Evolutionary conservation across 352 stramenopile species (phyloP).

Genomic region (Pythium rishiriense): DNA sequence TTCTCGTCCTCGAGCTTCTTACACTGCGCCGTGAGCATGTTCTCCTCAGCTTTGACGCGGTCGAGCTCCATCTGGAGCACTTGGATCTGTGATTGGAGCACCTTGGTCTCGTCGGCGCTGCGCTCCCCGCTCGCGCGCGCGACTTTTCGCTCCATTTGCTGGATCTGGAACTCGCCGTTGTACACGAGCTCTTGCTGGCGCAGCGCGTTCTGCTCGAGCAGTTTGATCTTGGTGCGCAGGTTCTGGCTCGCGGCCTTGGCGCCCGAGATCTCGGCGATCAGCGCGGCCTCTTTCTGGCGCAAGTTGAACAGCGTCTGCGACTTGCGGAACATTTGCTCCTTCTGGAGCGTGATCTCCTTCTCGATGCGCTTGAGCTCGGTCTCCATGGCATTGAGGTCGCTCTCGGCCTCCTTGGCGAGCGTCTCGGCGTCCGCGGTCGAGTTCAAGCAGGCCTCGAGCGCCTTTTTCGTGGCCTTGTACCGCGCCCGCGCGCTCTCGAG

Average conservation of each 20-base stretch:
- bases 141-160: constrained; percentile 96
- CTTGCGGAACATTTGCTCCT: constrained; percentile 93
- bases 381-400: constrained; percentile 63
- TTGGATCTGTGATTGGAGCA: constrained; percentile 90
- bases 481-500: constrained; percentile 60
- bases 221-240: constrained; percentile 87
- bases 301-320: constrained; percentile 88
- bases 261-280: constrained; percentile 93
- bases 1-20: constrained; percentile 94
- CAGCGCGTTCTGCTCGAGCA: constrained; percentile 88
- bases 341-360: constrained; percentile 83
- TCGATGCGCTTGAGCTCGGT: constrained; percentile 60
- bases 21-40: constrained; percentile 88
- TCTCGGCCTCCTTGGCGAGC: constrained; percentile 87
- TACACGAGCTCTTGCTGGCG: constrained; percentile 95
- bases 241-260: constrained; percentile 87
- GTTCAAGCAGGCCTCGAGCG: constrained; percentile 72
- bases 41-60: constrained; percentile 83
- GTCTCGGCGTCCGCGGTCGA: constrained; percentile 80
- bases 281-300: constrained; percentile 82
- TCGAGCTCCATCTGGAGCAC: constrained; percentile 90
- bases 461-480: constrained; percentile 82
- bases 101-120: constrained; percentile 93
- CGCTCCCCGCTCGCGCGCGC: constrained; percentile 91
- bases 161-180: constrained; percentile 97